phyloP scores from a whole-genome alignment of 768 basidiomycete genomes.

The Kondoa malvinella region DNA sequence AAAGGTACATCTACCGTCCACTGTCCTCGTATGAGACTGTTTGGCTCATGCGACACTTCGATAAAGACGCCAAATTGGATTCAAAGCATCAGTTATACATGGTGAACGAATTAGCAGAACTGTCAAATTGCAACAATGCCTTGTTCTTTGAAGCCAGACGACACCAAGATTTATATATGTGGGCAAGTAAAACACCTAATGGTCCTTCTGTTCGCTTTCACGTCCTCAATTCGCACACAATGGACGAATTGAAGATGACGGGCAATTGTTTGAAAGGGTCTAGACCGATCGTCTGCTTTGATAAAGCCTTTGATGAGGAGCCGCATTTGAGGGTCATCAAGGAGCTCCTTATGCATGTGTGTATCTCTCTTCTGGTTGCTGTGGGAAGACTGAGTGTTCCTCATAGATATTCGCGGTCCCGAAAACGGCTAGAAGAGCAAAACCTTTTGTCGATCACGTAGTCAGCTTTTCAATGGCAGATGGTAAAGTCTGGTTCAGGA shows the following conservation, averaged over 20 bases:
- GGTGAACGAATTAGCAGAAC: slow-evolving; percentile 86
- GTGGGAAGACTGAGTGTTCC: slow-evolving; percentile 2
- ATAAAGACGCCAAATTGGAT: slow-evolving; percentile 82
- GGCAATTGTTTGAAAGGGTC: slow-evolving; percentile 96
- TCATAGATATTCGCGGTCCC: slow-evolving; percentile 85
- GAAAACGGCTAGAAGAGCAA: slow-evolving; percentile 68
- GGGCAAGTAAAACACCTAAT: slow-evolving; percentile 93
- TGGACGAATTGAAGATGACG: slow-evolving; percentile 99
- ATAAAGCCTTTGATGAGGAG: slow-evolving; percentile 69
- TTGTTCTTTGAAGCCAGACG: slow-evolving; percentile 92
- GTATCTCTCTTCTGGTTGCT: slow-evolving; percentile 29
- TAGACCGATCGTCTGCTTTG: slow-evolving; percentile 79
- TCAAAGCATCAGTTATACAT: slow-evolving; percentile 85
- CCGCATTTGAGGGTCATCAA: slow-evolving; percentile 71
- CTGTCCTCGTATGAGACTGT: background rate
- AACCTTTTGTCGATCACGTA: slow-evolving; percentile 96
- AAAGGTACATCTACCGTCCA: slow-evolving; percentile 49
- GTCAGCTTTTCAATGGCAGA: slow-evolving; percentile 91
- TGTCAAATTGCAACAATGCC: slow-evolving; percentile 93
- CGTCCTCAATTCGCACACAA: slow-evolving; percentile 95
- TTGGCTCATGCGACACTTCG: background rate
- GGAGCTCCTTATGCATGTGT: slow-evolving; percentile 81
- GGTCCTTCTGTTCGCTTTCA: slow-evolving; percentile 95
- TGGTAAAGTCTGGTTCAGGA: slow-evolving; percentile 96
- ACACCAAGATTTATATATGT: slow-evolving; percentile 74